Percentiles rank a stretch among this genome's conserved stretches.
Evolutionary conservation across 805 yeast genomes (phyloP).

Genomic region (Kodamaea sagamina): DNA sequence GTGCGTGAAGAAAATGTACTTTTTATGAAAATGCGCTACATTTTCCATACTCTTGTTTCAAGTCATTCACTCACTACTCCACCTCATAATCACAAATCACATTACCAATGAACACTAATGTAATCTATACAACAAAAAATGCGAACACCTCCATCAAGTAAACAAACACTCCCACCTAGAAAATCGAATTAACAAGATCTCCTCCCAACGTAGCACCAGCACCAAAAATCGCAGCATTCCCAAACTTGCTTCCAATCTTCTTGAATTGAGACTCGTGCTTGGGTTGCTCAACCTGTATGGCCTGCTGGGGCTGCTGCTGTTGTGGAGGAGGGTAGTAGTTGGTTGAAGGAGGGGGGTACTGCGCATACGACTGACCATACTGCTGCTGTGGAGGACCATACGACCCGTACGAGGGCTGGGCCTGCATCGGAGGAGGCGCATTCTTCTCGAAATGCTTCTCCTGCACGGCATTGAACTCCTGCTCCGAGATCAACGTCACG

Average conservation of each 20-base stretch:
- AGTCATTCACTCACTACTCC: no score
- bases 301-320: conserved; percentile 26
- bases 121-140: not conserved
- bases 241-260: conserved; percentile 77
- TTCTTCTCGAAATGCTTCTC: not conserved
- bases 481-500: conserved; percentile 49
- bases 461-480: conserved; percentile 25
- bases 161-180: conserved; percentile 39
- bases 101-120: no score
- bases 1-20: no score
- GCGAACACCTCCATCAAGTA: not conserved
- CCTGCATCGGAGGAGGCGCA: conserved; percentile 19
- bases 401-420: not conserved
- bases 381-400: conserved; percentile 13
- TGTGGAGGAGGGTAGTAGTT: conserved; percentile 42
- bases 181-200: conserved; percentile 73
- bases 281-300: conserved; percentile 24
- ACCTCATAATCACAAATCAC: no score
- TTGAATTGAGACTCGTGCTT: conserved; percentile 39
- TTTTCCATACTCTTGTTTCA: no score
- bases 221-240: conserved; percentile 92
- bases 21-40: no score
- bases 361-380: conserved; percentile 31
- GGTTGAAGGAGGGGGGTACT: conserved; percentile 54
- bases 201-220: conserved; percentile 95